phyloP scores from a whole-genome alignment of 2,329 filamentous ascomycete species.

The Biscogniauxia sp. region DNA sequence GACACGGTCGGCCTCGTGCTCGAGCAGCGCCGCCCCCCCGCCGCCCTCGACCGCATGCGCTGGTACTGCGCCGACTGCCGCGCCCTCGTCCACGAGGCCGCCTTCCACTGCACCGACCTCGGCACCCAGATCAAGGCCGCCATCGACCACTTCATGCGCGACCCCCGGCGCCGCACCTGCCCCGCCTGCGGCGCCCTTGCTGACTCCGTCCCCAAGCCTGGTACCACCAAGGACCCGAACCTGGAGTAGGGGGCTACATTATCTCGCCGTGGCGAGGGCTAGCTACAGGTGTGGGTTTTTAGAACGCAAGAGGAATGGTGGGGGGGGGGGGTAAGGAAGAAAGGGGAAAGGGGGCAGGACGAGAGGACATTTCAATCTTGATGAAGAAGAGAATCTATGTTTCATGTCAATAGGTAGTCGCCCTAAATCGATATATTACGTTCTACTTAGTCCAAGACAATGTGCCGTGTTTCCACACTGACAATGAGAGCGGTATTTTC shows the following conservation, averaged over 20 bases:
- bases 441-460: no score
- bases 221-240: constrained; percentile 60
- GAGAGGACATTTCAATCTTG: no score
- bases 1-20: constrained; percentile 92
- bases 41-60: constrained; percentile 72
- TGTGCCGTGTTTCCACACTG: no score
- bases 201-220: constrained; percentile 63
- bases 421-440: no score
- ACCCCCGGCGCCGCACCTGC: constrained; percentile 70
- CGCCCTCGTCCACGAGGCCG: constrained; percentile 76
- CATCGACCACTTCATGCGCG: constrained; percentile 73
- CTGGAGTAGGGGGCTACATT: no score
- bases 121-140: constrained; percentile 93
- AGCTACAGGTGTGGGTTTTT: no score
- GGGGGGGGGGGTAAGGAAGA: not conserved
- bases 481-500: no score
- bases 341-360: no score
- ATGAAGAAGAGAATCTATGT: no score
- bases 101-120: constrained; percentile 85
- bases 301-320: not conserved
- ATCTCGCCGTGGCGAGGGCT: no score
- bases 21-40: constrained; percentile 75
- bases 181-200: constrained; percentile 73
- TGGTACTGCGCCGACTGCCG: constrained; percentile 83
- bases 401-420: no score